Base-by-base conservation (phyloP, 768 basidiomycete species). In the Rhizopogon vulgaris region DNA sequence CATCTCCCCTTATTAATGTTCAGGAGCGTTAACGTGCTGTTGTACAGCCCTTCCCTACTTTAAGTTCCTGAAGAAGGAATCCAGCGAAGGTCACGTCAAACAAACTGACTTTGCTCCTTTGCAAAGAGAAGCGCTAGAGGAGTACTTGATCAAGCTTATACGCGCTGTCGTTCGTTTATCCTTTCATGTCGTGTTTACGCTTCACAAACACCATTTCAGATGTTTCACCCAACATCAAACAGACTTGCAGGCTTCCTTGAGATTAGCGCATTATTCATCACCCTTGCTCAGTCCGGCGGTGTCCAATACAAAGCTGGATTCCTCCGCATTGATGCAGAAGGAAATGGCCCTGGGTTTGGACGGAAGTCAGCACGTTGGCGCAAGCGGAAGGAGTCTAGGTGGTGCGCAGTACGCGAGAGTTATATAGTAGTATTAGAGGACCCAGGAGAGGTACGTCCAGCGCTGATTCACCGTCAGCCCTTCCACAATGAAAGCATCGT, bases 141-240 rank as follows among this genome's bases (percentile, higher is more conserved):
- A 80, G 43, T 99, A 99, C 65, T 77, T 98, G 2, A 78, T 98
- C 28, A 79, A 80, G 38, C 76, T 99, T 12, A 93, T 96, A 53
- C 83, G 88, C 25, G 87, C 90, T 2, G 94, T 96, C 39, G 94
- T 94, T 69, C 55, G 86, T 69, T 25, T 51, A 3, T 25, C 6
- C 50, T 10, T 7, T 22, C 36, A 18, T 28, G 34, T 6, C 5
- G 6, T 70, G 17, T 46, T 28, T 27, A 12, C 50, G 12, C 22
- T 36, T 36, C 4, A 47, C 15, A 36, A 52, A 56, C 25, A 48
- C 40, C 27, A 24, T 40, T 28, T 46, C 8, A 95, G 94, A 96
- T 98, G 90, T 96, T 95, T 69, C 91, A 94, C 61, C 91, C 94
- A 1, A 83, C 92, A 18, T 80, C 91, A 1, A 97, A 97, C 62